phyloP scores from a whole-genome alignment of 495 filamentous ascomycete species.

The Trichoderma orchidacearum region DNA sequence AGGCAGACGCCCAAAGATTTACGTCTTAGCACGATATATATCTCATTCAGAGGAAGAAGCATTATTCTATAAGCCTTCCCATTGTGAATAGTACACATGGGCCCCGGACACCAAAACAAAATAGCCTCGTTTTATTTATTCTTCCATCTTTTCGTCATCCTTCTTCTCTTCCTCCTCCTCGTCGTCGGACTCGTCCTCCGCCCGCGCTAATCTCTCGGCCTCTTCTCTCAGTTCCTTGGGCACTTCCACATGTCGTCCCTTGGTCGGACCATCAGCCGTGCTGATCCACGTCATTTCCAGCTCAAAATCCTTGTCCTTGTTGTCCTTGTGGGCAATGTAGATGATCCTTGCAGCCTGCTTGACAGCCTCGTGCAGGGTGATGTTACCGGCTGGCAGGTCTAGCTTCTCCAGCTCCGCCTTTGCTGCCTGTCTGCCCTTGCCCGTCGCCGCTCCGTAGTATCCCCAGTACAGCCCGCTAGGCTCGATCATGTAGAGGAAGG shows the following conservation, averaged over 20 bases:
- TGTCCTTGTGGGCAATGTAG: constrained; percentile 92
- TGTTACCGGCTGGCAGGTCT: constrained; percentile 59
- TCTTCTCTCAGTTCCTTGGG: constrained; percentile 80
- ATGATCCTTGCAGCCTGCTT: constrained; percentile 96
- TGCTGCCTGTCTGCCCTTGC: constrained; percentile 88
- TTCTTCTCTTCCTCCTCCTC: constrained; percentile 52
- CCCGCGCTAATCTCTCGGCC: constrained; percentile 79
- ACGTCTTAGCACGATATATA: neutral
- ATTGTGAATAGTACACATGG: neutral
- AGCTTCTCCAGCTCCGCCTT: constrained; percentile 98
- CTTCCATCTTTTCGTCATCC: constrained; percentile 56
- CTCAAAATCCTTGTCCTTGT: constrained; percentile 97
- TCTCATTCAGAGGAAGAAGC: neutral
- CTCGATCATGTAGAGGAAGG: constrained; percentile 95
- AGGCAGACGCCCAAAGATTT: neutral
- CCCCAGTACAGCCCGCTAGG: constrained; percentile 96
- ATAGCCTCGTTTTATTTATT: constrained; percentile 27
- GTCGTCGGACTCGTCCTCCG: constrained; percentile 59
- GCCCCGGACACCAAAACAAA: neutral
- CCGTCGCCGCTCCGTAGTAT: constrained; percentile 94
- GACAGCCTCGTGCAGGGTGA: constrained; percentile 76
- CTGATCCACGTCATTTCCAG: constrained; percentile 98
- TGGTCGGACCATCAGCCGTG: constrained; percentile 65
- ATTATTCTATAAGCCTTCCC: constrained; percentile 1
- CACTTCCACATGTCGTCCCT: constrained; percentile 82